Base-by-base conservation (phyloP, 169 alveolate species). In the Theileria parva region DNA sequence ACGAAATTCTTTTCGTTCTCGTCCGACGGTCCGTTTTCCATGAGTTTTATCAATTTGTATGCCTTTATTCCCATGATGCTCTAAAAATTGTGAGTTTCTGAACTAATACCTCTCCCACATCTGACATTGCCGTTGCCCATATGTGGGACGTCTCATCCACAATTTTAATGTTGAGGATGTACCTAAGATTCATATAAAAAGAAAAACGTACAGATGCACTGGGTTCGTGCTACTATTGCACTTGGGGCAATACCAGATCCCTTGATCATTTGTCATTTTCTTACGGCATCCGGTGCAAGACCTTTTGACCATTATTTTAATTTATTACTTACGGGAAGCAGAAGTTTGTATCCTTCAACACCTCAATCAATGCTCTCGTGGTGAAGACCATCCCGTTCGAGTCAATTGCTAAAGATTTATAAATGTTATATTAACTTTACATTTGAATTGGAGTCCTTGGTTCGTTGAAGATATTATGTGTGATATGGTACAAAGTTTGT, bases 281-380 rank as follows among this genome's bases (percentile, higher is more conserved):
- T 86, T 84, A 28, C 76, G 84, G 65, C 94, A 90, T 28, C 85
- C 90, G 1, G 89, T 83, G 57, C 94, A 90, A 15, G 94, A 92
- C 5, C 91, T 77, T 30, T n/a, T n/a, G n/a, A n/a, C n/a, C 79
- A 79, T 19, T 55, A 80, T 19, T 84, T 27, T 13, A 72, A 17
- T 50, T 51, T 21, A 0, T 30, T 2, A 60, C 81, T 74, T 74
- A 74, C 68, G 90, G 90, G 80, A 86, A 84, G 8, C 86, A 84
- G 44, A 77, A 84, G 37, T 63, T 77, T 27, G 55, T 21, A 23
- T 84, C 90, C 78, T 53, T 84, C 19, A 84, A 32, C 37, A 84
- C 79, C 28, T 84, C 90, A 5, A 84, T 57, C 37, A 84, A 60
- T 12, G 61, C 90, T 23, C 90, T 66, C 34, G 86, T 71, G 30